Evolutionary conservation across 2,329 filamentous ascomycete genomes (phyloP), one percentile per base, ranked within the genome.

Genomic region (Ophiocordyceps robertsii): DNA sequence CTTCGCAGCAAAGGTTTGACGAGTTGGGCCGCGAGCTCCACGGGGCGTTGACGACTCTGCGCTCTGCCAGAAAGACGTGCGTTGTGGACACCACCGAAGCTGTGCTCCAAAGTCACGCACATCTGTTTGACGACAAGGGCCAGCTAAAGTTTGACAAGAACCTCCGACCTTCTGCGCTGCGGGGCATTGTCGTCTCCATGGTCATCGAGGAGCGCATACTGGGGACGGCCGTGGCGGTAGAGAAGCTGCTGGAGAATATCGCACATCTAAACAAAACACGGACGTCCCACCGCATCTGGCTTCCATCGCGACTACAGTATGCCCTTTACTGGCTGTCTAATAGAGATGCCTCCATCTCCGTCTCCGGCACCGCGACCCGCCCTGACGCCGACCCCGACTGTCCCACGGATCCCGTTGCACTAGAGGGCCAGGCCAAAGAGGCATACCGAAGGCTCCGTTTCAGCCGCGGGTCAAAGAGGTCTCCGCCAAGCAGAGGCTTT

Each of bases 141-240:
- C 51, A 52, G 4, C 44, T 69, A 1, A 62, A 59, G 16, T 17
- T 52, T 1, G 44, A 54, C 0, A 50, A 52, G 3, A 46, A 51
- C 10, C 29, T 42, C 2, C 49, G 53, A 0, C 49, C 55, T 5
- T 53, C 55, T 0, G 51, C 55, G 8, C 44, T 70, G 2, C 53
- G 58, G 0, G 66, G 62, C 1, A 56, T 72, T n/a, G 54, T 69
- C 3, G 46, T 68, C 4, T 60, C 61, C 13, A 68, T 73, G 64
- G 64, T 70, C 4, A 56, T 69, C 8, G 67, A 72, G 42, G 67
- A 72, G 50, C 59, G 64, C 13, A 56, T 70, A 6, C 46, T 50
- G 14, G 53, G 40, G 6, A 43, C 47, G n/a, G 49, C 50, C 0
- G 38, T 27, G 0, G 51, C 57, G 0, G 53, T 60, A 6, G 59